Conservation (phyloP, 495 filamentous ascomycete species). For the Annulohypoxylon bovei region DNA sequence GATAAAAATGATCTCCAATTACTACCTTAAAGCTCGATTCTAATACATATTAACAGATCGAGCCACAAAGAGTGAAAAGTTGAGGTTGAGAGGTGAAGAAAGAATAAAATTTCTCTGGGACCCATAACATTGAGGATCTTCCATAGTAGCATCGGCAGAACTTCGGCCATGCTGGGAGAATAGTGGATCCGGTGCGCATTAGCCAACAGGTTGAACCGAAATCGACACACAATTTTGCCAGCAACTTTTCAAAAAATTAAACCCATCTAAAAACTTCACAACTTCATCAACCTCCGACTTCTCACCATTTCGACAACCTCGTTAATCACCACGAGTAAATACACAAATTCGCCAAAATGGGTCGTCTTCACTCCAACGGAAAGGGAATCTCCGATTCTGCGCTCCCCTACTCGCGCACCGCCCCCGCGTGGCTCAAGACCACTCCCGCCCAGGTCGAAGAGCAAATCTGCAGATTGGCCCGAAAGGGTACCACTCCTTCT, state of each 20-base stretch:
- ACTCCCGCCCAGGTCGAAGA: slow-evolving; percentile 91
- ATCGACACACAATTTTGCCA: slow-evolving; percentile 41
- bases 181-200: slow-evolving; percentile 2
- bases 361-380: slow-evolving; percentile 98
- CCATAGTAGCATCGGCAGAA: not conserved
- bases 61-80: not conserved
- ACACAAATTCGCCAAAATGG: slow-evolving; percentile 74
- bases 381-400: slow-evolving; percentile 97
- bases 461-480: slow-evolving; percentile 98
- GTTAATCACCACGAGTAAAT: slow-evolving; percentile 44
- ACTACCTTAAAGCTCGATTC: not conserved
- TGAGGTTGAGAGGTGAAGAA: not conserved
- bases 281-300: slow-evolving; percentile 30
- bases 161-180: not conserved
- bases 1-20: not conserved
- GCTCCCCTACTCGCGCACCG: slow-evolving; percentile 92
- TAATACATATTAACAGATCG: not conserved
- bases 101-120: not conserved
- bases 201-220: slow-evolving; percentile 20
- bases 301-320: slow-evolving; percentile 44
- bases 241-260: slow-evolving; percentile 33
- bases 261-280: slow-evolving; percentile 26
- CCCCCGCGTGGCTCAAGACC: slow-evolving; percentile 93
- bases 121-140: not conserved
- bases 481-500: slow-evolving; percentile 95